These are phyloP conservation scores for Pelargonium myrrhifolium DNA, from an alignment of 441 rosid genomes.

Conservation along the genomic window DNA sequence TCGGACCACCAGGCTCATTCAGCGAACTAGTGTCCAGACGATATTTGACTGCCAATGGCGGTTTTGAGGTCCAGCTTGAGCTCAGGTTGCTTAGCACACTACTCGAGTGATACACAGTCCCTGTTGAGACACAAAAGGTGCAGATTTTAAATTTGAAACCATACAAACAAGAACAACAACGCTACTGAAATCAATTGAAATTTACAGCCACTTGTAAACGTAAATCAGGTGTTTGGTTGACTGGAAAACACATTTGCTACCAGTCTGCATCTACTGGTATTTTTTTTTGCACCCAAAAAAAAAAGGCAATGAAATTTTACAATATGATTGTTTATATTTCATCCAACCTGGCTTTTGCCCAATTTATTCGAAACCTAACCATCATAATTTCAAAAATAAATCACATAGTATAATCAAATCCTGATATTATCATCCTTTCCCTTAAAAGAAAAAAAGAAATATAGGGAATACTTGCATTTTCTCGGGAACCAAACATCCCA, in stretches of 20 bases:
- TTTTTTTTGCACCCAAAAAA: background rate
- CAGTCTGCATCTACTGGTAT: background rate
- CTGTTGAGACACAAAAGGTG: constrained; percentile 35
- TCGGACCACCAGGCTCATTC: constrained; percentile 48
- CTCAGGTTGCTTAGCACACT: constrained; percentile 75
- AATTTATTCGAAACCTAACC: background rate
- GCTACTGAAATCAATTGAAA: background rate
- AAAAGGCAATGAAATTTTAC: background rate
- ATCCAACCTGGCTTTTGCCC: background rate
- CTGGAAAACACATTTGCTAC: background rate
- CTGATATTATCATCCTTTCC: no score
- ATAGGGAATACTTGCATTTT: background rate
- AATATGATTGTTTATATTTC: background rate
- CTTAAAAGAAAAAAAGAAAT: no score
- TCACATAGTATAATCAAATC: no score
- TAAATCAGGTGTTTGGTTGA: background rate
- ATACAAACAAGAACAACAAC: no score
- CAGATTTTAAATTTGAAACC: no score
- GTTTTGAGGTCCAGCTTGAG: constrained; percentile 90
- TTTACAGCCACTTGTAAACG: background rate
- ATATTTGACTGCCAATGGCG: constrained; percentile 84
- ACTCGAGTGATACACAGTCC: constrained; percentile 86
- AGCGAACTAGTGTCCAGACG: constrained; percentile 53
- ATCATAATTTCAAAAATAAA: background rate
- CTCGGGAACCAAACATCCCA: background rate